A percentile compares a stretch with the other conserved stretches of the same genome.
Evolutionary conservation across 1,284 basidiomycete genomes (phyloP).

Genomic region (Trametes polyzona): DNA sequence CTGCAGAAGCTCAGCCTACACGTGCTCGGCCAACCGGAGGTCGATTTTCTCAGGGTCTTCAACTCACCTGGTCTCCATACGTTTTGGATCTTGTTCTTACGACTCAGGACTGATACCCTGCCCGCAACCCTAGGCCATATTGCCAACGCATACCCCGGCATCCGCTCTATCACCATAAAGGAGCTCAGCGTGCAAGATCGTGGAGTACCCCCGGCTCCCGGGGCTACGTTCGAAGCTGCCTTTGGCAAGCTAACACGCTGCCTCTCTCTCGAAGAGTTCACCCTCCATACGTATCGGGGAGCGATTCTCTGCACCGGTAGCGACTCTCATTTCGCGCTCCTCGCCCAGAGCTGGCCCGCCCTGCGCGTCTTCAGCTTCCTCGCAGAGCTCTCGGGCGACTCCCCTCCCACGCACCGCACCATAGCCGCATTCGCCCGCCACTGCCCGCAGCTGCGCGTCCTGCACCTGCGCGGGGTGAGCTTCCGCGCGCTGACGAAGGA

Average conservation of each 20-base stretch:
- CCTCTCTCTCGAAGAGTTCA: not conserved
- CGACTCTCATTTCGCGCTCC: not conserved
- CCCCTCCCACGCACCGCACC: not conserved
- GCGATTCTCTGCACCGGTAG: not conserved
- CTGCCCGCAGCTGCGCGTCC: constrained; percentile 1
- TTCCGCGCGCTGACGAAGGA: not conserved
- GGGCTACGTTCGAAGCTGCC: not conserved
- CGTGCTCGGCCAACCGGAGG: not conserved
- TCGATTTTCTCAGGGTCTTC: not conserved
- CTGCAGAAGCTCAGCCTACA: not conserved
- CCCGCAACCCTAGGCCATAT: too few species aligned
- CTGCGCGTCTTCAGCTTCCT: not conserved
- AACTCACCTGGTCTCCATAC: not conserved
- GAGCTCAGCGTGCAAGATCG: not conserved
- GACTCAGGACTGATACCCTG: too few species aligned
- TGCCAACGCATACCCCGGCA: not conserved
- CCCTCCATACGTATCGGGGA: not conserved
- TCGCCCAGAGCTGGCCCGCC: not conserved
- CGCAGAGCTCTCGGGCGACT: not conserved
- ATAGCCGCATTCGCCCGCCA: not conserved
- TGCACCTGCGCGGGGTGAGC: not conserved
- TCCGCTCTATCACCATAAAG: not conserved
- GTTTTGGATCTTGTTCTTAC: too few species aligned
- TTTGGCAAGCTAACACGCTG: not conserved
- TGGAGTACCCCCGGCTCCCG: not conserved